Evolutionary conservation across 2,329 filamentous ascomycete species (phyloP), one percentile per base, ranked within the genome.

Genomic region (Ophiocordyceps polyrhachis-furcata): DNA sequence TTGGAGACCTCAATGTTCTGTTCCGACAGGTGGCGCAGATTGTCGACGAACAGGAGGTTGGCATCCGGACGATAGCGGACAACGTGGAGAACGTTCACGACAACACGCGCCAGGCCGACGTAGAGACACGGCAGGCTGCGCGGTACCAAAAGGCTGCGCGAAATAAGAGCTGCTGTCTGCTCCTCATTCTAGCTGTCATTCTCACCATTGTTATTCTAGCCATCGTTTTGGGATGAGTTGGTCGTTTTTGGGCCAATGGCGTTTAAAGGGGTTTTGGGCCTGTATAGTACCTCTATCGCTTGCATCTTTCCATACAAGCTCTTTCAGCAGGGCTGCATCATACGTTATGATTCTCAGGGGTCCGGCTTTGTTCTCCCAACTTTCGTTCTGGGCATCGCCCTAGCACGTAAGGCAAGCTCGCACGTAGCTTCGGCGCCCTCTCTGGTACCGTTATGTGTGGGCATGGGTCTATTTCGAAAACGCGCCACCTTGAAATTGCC

Each of bases 11-110:
- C 49, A 98, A 98, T 56, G 91, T 96, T 57, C 73, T 98, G 40
- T 98, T 98, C 70, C 75, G 88, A 50, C 89, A 98, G 66, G 87
- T 98, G n/a, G 91, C 89, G 42, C 87, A 94, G 61, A 95, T 98
- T 61, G 88, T 98, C 43, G 78, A 78, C 49, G 89, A 96, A 64
- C 91, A 98, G 65, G 91, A 91, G 43, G 83, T 47, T 11, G 86
- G 53, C 77, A 84, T 98, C 28, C 82, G 89, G 56, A 83, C 83
- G 17, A 93, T 98, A 55, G 79, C 79, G 49, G 81, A 85, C 53
- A 95, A 95, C 54, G 85, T 96, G 7, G 79, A 91, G 60, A 80
- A 79, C 49, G 83, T 88, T 41, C 74, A 81, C 49, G 77, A 81
- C 47, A 81, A 93, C 57, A 93, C 87, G 13, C 71, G 79, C 45